phyloP scores from a whole-genome alignment of 176 grass and related monocot species.

The bread wheat (Triticum aestivum) region IWGSC_CS_RefSeq_v2.1 NC_057808.1:532397193-532397692 shows the following conservation, averaged over 20 bases:
- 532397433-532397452: slow-evolving; percentile 98
- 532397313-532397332: slow-evolving; percentile 92
- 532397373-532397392: no score
- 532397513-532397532: slow-evolving; percentile 78
- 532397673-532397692: slow-evolving; percentile 64
- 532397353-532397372: no score
- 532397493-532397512: slow-evolving; percentile 67
- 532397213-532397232: slow-evolving; percentile 10
- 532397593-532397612: slow-evolving; percentile 89
- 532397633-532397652: slow-evolving; percentile 41
- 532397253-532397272: not conserved
- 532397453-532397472: slow-evolving; percentile 76
- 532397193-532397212: not conserved
- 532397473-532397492: slow-evolving; percentile 55
- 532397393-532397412: no score
- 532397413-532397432: slow-evolving; percentile 68
- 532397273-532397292: slow-evolving; percentile 12
- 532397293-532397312: slow-evolving; percentile 14
- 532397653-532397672: slow-evolving; percentile 47
- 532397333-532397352: slow-evolving; percentile 57
- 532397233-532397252: not conserved
- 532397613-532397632: slow-evolving; percentile 87
- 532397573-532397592: slow-evolving; percentile 69
- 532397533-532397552: slow-evolving; percentile 89
- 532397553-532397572: slow-evolving; percentile 76